Conservation (phyloP, 1,284 basidiomycete genomes). For the Porodaedalea pini region DNA sequence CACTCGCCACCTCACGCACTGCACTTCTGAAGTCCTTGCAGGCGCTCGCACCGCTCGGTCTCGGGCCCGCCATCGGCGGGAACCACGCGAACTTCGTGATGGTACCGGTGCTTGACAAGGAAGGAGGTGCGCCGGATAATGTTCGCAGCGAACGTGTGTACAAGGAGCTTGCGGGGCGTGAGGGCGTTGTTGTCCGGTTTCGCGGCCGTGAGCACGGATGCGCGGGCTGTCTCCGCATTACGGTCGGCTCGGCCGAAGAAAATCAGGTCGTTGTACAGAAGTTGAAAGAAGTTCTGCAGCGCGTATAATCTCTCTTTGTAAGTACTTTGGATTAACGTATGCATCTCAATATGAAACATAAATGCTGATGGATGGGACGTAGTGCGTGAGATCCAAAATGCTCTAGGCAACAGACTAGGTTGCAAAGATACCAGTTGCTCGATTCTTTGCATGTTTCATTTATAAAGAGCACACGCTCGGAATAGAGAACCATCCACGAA, state of each 20-base stretch:
- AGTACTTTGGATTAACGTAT: too few species aligned
- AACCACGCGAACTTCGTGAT: constrained; percentile 94
- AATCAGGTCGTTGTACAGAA: constrained; percentile 53
- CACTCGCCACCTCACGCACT: constrained; percentile 58
- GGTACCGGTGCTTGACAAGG: constrained; percentile 67
- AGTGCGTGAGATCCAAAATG: too few species aligned
- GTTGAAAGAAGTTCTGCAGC: constrained; percentile 43
- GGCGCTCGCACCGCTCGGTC: constrained; percentile 45
- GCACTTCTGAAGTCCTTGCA: constrained; percentile 50
- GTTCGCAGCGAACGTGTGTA: constrained; percentile 70
- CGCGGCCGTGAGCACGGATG: constrained; percentile 88
- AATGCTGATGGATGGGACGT: too few species aligned
- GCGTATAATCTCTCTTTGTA: too few species aligned
- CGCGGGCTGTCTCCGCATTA: constrained; percentile 84
- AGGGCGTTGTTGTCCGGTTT: constrained; percentile 89
- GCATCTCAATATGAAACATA: too few species aligned
- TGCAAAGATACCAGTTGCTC: too few species aligned
- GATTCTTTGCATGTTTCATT: too few species aligned
- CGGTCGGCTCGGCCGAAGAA: constrained; percentile 85
- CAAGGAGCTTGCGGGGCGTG: constrained; percentile 79
- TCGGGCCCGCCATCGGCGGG: constrained; percentile 75
- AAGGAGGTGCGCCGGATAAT: constrained; percentile 59
- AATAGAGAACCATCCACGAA: too few species aligned
- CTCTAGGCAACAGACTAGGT: too few species aligned
- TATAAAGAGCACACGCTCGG: too few species aligned